Percentiles rank a stretch among this genome's conserved stretches.
Evolutionary conservation across 306 rosid genomes (phyloP).

Genomic region (Morella rubra): DNA sequence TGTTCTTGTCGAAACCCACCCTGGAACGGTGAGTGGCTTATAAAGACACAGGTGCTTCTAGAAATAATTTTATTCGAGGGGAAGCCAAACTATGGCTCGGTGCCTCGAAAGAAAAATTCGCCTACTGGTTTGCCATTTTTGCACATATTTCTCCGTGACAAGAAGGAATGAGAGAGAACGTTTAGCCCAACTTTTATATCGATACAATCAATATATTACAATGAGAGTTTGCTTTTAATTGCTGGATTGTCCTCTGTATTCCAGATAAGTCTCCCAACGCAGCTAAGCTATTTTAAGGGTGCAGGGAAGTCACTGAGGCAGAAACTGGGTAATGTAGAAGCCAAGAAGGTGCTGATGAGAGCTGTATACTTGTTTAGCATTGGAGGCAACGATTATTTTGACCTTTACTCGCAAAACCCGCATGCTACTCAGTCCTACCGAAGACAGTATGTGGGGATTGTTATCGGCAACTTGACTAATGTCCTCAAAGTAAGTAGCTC

Average conservation of each 20-base stretch:
- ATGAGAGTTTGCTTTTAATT: no score
- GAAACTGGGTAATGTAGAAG: slow-evolving; percentile 32
- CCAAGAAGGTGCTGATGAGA: slow-evolving; percentile 23
- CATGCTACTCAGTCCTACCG: slow-evolving; percentile 9
- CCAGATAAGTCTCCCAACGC: slow-evolving; percentile 36
- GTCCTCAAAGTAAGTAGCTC: slow-evolving; percentile 28
- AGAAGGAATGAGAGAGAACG: no score
- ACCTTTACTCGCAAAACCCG: slow-evolving; percentile 23
- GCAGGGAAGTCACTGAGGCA: slow-evolving; percentile 24
- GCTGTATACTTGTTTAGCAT: slow-evolving; percentile 40
- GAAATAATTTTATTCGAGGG: neutral
- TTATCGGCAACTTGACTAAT: slow-evolving; percentile 32
- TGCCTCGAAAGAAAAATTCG: neutral
- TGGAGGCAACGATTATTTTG: slow-evolving; percentile 39
- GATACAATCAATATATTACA: no score
- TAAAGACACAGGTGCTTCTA: neutral
- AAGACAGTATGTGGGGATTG: slow-evolving; percentile 24
- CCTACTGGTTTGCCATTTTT: neutral
- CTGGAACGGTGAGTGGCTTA: slow-evolving; percentile 21
- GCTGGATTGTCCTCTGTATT: slow-evolving; percentile 7
- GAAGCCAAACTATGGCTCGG: neutral
- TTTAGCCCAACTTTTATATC: no score
- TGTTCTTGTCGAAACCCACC: slow-evolving; percentile 25
- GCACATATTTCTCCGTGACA: no score
- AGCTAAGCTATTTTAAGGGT: slow-evolving; percentile 31